phyloP scores from a whole-genome alignment of 2,329 filamentous ascomycete genomes.

The Colletotrichum coccodes region DNA sequence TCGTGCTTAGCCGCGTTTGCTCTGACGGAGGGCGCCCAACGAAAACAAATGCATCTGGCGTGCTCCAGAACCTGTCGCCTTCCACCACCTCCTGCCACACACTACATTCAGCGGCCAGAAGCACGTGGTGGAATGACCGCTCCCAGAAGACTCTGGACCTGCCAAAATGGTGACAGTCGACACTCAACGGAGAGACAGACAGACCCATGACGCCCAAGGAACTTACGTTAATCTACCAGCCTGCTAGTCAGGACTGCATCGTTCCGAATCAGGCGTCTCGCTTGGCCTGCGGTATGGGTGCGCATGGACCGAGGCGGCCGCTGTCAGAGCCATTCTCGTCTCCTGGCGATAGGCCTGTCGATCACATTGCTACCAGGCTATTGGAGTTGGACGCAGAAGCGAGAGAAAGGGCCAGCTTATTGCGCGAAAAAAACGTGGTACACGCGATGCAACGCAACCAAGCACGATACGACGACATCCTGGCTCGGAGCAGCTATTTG shows the following conservation, averaged over 20 bases:
- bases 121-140: neutral
- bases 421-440: slow-evolving; percentile 1
- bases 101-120: neutral
- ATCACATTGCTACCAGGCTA: neutral
- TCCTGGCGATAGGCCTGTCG: neutral
- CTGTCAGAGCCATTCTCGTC: slow-evolving; percentile 10
- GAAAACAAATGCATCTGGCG: slow-evolving; percentile 19
- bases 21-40: neutral
- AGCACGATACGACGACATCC: slow-evolving; percentile 20
- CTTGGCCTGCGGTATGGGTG: slow-evolving; percentile 1
- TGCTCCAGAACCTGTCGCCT: slow-evolving; percentile 21
- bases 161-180: neutral
- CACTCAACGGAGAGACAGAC: neutral
- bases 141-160: neutral
- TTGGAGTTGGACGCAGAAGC: slow-evolving; percentile 6
- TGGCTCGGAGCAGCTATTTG: slow-evolving; percentile 28
- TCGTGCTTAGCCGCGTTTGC: neutral
- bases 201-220: neutral
- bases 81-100: neutral
- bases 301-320: neutral
- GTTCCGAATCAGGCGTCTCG: slow-evolving; percentile 18
- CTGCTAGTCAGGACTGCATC: slow-evolving; percentile 2
- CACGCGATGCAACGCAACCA: slow-evolving; percentile 16
- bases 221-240: slow-evolving; percentile 1
- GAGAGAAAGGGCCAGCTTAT: slow-evolving; percentile 10